Base-by-base conservation (phyloP, 73 alveolate genomes). In the Tetrahymena elliotti region DNA sequence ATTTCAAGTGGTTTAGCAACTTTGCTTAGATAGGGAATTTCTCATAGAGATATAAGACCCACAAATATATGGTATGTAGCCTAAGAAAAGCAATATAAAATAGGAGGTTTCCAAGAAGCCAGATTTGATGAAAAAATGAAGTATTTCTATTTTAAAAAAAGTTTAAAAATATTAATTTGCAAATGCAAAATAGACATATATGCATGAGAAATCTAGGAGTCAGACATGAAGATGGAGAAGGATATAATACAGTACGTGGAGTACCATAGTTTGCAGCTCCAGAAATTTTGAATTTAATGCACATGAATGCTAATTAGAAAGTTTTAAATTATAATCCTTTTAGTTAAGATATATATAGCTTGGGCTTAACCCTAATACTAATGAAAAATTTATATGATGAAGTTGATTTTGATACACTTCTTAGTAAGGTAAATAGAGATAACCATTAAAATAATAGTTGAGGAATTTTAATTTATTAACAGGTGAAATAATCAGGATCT, bases 261-360 rank as follows among this genome's bases (percentile, higher is more conserved):
- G 96, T 94, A n/a, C 96, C 96, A 0, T 94, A 94, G 47, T 94
- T 84, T 53, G 82, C 93, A 41, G 93, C 96, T 22, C 96, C 96
- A 18, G 96, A 94, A 52, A 93, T 94, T 8, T 47, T 84, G 40
- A 94, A 84, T 36, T 94, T 83, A 52, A 94, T 88, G 35, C 95
- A 94, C 33, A 93, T 88, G 47, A 88, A 93, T 40, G 93, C 93
- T 35, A 33, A 88, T 33, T 84, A 68, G 33, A 68, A 47, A 84
- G 96, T 94, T 18, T 94, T 94, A 33, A 94, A 93, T 31, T 94
- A 94, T 35, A 94, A 94, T 84, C 96, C 96, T 34, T 94, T 94
- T 35, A 52, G 83, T 35, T 13, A 68, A 38, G 96, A 94, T 84
- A 94, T 94, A 15, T 94, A 94, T 88, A 52, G 93, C 68, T 94